Evolutionary conservation across 306 rosid genomes (phyloP).

Genomic region (Corylus americana): DNA sequence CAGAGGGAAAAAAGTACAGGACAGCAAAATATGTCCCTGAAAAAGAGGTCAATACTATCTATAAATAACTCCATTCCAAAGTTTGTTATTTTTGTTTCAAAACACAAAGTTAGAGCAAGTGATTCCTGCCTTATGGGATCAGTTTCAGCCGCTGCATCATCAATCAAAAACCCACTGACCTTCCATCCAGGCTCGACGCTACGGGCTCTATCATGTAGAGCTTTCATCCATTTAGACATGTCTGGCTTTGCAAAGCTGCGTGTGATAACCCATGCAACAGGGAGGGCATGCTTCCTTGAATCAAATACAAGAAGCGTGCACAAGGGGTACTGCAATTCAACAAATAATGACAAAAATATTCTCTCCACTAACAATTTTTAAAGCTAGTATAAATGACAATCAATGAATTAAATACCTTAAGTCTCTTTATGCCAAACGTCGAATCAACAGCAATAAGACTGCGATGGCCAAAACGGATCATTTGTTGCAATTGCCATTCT

Average conservation of each 20-base stretch:
- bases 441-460: constrained; percentile 79
- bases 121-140: constrained; percentile 78
- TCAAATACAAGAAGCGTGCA: constrained; percentile 91
- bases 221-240: constrained; percentile 83
- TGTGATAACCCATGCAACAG: constrained; percentile 92
- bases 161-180: constrained; percentile 81
- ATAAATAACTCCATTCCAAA: constrained; percentile 21
- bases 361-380: neutral
- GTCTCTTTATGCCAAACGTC: constrained; percentile 91
- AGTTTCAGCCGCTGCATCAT: constrained; percentile 84
- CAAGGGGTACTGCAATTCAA: constrained; percentile 80
- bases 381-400: constrained; percentile 1
- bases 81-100: constrained; percentile 10
- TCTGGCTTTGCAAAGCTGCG: constrained; percentile 89
- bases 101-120: constrained; percentile 21
- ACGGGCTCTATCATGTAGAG: constrained; percentile 65
- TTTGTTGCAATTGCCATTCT: constrained; percentile 97
- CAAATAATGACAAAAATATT: constrained; percentile 33
- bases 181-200: constrained; percentile 79
- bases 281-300: constrained; percentile 94
- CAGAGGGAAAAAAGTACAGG: constrained; percentile 87
- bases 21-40: constrained; percentile 79
- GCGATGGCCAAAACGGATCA: constrained; percentile 84
- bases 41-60: constrained; percentile 27
- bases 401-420: constrained; percentile 57